Base-by-base conservation (phyloP, 1,284 basidiomycete genomes). In the Cryptococcus jaspeensis region DNA sequence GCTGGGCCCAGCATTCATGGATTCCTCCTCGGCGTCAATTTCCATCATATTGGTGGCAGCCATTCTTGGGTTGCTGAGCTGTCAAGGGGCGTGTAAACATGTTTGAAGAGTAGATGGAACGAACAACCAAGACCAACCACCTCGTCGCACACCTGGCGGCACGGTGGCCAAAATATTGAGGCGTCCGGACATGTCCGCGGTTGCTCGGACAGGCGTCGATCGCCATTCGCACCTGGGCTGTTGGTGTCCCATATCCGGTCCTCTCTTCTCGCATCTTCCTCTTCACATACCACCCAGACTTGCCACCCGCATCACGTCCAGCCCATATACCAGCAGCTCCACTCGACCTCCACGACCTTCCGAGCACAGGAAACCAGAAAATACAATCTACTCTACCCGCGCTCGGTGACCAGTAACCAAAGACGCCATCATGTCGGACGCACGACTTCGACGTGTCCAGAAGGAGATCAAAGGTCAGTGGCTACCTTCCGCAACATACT, bases 401-500 rank as follows among this genome's bases (percentile, higher is more conserved):
- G 13, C 22, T n/a, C 43, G 12, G 22, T n/a, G 8, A n/a, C 25
- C 2, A 23, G 15, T 22, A 28, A 32, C 49, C 15, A 11, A 43
- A 23, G 7, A 3, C 62, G 65, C 16, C 50, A 81, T 81, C 50
- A 81, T 81, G 80, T 76, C 80, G 16, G 91, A 95, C 75, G 91
- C 93, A 54, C 82, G 93, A 63, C 83, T 93, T 53, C 84, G 92
- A 65, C 82, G 92, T 69, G 88, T 96, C 37, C 91, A 91, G 79
- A 95, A 94, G 80, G 93, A 94, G 80, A 93, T 94, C 63, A 78
- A 84, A 67, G 91, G 91, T 89, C 51, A 61, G 83, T 73, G n/a
- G 8, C 35, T 16, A 28, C 18, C n/a, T n/a, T 13, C 35, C 23
- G 25, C 22, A 42, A 7, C 41, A 37, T 40, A 5, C 25, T 16